These are phyloP conservation scores for Trichosporon sp. DNA, from an alignment of 1,284 basidiomycete genomes.

Conservation along the genomic window DNA sequence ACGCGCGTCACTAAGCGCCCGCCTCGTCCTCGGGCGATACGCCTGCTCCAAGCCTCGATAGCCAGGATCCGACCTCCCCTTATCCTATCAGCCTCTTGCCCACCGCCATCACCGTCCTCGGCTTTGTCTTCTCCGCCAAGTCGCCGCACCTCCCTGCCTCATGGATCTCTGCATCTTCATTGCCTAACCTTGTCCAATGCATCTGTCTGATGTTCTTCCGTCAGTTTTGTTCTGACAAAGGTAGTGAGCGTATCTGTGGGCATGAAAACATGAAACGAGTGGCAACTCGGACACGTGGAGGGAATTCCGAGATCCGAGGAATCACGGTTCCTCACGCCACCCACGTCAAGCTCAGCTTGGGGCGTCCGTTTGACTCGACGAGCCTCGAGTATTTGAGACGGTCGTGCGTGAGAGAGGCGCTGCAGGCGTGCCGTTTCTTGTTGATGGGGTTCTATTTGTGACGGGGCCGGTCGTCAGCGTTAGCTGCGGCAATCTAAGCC, in stretches of 20 bases:
- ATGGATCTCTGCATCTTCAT: neutral
- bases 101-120: neutral
- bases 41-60: too few relatives aligned
- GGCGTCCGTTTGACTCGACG: neutral
- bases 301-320: conserved; percentile 1
- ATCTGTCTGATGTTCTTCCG: neutral
- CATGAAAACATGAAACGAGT: neutral
- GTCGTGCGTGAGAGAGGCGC: neutral
- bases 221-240: neutral
- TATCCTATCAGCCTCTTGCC: neutral
- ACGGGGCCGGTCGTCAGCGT: neutral
- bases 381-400: neutral
- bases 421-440: neutral
- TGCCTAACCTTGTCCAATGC: too few relatives aligned
- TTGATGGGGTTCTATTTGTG: neutral
- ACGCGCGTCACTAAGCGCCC: neutral
- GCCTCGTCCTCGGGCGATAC: neutral
- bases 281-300: neutral
- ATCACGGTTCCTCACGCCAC: neutral
- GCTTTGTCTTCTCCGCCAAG: neutral
- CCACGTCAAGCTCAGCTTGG: neutral
- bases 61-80: neutral
- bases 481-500: neutral
- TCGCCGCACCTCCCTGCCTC: neutral
- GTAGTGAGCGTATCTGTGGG: too few relatives aligned